These are phyloP conservation scores for Chytriomyces hyalinus DNA, from an alignment of 192 early-diverging fungal genomes.

Conservation along the genomic window DNA sequence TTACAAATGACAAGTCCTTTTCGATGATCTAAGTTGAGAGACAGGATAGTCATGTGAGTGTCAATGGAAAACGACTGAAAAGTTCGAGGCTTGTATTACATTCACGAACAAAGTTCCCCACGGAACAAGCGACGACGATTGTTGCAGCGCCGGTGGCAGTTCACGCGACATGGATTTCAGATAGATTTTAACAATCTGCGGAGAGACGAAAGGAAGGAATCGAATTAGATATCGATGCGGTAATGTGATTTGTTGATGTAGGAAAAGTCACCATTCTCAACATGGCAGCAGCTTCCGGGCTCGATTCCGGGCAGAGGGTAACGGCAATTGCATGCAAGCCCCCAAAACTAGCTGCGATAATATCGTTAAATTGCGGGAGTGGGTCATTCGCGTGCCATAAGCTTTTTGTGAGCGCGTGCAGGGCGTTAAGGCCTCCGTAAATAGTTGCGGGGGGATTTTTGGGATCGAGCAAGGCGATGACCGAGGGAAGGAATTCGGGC, in stretches of 20 bases:
- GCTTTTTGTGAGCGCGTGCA: slow-evolving; percentile 80
- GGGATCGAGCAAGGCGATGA: slow-evolving; percentile 67
- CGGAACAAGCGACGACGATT: slow-evolving; percentile 71
- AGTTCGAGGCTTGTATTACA: slow-evolving; percentile 58
- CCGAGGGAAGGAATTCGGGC: slow-evolving; percentile 74
- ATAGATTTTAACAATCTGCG: slow-evolving; percentile 77
- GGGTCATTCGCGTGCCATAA: slow-evolving; percentile 67
- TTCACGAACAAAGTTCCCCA: slow-evolving; percentile 90
- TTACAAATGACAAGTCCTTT: slow-evolving; percentile 34
- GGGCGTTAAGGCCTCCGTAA: slow-evolving; percentile 77
- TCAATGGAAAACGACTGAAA: slow-evolving; percentile 5
- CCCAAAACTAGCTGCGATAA: slow-evolving; percentile 79
- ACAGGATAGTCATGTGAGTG: background rate
- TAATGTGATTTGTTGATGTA: background rate
- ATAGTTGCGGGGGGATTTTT: slow-evolving; percentile 65
- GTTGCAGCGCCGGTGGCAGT: slow-evolving; percentile 57
- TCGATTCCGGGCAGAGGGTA: slow-evolving; percentile 63
- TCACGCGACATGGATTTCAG: slow-evolving; percentile 67
- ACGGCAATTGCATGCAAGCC: slow-evolving; percentile 78
- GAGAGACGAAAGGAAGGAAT: background rate
- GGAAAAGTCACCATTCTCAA: slow-evolving; percentile 16
- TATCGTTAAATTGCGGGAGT: slow-evolving; percentile 47
- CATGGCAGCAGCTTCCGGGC: slow-evolving; percentile 71
- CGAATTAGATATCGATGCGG: background rate
- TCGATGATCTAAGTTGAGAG: slow-evolving; percentile 26